Base-by-base conservation (phyloP, 495 filamentous ascomycete species). In the Neurospora sp. region DNA sequence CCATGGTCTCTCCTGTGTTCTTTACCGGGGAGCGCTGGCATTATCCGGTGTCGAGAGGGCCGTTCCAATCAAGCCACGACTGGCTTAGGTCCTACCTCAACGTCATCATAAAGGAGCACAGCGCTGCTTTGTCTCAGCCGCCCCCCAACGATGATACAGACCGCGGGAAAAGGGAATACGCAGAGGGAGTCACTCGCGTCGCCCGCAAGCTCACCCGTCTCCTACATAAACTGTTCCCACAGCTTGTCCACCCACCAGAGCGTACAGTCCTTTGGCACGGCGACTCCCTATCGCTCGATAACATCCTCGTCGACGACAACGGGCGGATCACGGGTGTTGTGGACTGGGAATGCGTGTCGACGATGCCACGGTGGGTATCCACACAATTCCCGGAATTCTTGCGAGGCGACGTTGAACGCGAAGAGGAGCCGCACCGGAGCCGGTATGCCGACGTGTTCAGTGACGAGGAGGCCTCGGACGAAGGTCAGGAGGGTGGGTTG, bases 281-380 rank as follows among this genome's bases (percentile, higher is more conserved):
- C 44, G 80, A 88, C 69, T 66, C 27, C 14, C 77, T 89, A 9
- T 85, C 81, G 1, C 71, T 80, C 8, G 77, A 79, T n/a, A 89
- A 89, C 76, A 83, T 90, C 40, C 76, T 89, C 39, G 82, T 89
- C 3, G 78, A 86, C 69, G 75, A 84, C 12, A 73, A 81, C 2
- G 83, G 81, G 5, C 31, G 78, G 4, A 75, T 89, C 12, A 83
- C 82, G 8, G 87, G 80, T n/a, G 54, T 89, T 4, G 72, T 88
- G 39, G 86, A 85, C 74, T 90, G 88, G 88, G 84, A 88, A 66
- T 86, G 82, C 74, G 78, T 87, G n/a, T 82, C 84, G 9, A 80
- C 83, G 27, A 71, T 85, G 23, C 87, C 87, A 31, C 72, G 83
- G 14, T 88, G 84, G 82, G 81, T 82, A 59, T 81, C 84, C 20